Evolutionary conservation across 1,284 basidiomycete genomes (phyloP).

Genomic region (Naganishia cerealis): DNA sequence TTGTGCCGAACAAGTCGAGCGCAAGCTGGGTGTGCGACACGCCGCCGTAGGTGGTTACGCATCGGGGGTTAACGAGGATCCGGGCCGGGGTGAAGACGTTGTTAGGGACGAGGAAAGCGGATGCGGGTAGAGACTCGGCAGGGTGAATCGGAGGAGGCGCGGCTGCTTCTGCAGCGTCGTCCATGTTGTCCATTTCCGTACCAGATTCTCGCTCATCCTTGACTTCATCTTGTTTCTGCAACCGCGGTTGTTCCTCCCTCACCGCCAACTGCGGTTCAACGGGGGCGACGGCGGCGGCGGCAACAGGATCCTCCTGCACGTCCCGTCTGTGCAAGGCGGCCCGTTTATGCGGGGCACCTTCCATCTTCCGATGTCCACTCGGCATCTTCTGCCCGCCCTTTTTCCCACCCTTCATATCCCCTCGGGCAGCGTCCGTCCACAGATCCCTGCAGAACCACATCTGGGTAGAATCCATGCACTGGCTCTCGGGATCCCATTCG

Average conservation of each 20-base stretch:
- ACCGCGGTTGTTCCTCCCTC: slow-evolving; percentile 27
- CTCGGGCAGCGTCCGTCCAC: slow-evolving; percentile 78
- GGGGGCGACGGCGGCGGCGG: slow-evolving; percentile 4
- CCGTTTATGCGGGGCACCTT: slow-evolving; percentile 33
- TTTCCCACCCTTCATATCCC: slow-evolving; percentile 60
- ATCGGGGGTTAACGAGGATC: slow-evolving; percentile 88
- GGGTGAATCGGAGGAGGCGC: slow-evolving; percentile 50
- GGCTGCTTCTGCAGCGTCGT: slow-evolving; percentile 57
- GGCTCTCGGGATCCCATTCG: slow-evolving; percentile 68
- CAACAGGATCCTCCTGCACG: slow-evolving; percentile 5
- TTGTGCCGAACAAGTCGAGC: slow-evolving; percentile 76
- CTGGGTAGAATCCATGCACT: slow-evolving; percentile 88
- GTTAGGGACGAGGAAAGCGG: slow-evolving; percentile 73
- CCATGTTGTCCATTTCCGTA: slow-evolving; percentile 85
- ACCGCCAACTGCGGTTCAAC: slow-evolving; percentile 5
- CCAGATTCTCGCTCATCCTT: slow-evolving; percentile 61
- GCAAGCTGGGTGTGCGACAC: slow-evolving; percentile 90
- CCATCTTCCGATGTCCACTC: slow-evolving; percentile 23
- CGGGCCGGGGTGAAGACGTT: slow-evolving; percentile 78
- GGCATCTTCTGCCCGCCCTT: slow-evolving; percentile 36
- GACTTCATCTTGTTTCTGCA: slow-evolving; percentile 36
- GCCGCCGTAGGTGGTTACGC: slow-evolving; percentile 92
- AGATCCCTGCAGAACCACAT: slow-evolving; percentile 94
- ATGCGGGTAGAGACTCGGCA: slow-evolving; percentile 47
- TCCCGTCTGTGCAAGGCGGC: slow-evolving; percentile 30